Evolutionary conservation across 495 filamentous ascomycete species (phyloP), one percentile per base, ranked within the genome.

Genomic region (Penicillium salamii): DNA sequence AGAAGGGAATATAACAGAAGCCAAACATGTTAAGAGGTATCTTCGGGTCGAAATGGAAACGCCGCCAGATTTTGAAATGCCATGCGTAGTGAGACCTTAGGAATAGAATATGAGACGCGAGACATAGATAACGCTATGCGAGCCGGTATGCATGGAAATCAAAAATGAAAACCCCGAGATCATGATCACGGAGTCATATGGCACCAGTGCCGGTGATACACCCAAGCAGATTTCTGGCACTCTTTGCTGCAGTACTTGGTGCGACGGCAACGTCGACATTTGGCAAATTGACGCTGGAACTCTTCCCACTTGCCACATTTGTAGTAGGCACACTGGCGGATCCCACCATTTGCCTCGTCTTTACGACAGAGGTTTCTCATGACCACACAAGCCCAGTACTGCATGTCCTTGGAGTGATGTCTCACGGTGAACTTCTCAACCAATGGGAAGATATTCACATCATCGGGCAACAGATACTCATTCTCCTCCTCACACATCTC

Each of bases 231-330:
- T 76, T 98, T 97, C 69, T 98, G 93, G 72, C 93, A 98, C 62
- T 97, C 93, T 71, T 98, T 98, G 80, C 90, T 96, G 84, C 93
- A 98, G 73, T 98, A 98, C 66, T 98, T 98, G 54, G 93, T 98
- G 52, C 93, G 85, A 54, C 93, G 85, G 72, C 93, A 98, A 40
- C 93, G 85, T 35, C 93, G 86, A 71, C 93, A 98, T 67, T 98
- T 98, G 56, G 93, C 93, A 67, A 97, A 98, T 63, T 97, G 92
- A 35, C 93, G 81, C 45, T 92, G 90, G 68, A 78, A 96, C 69
- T 95, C 86, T 61, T 98, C 93, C 93, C 93, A 97, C 67, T 92
- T 93, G 43, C 93, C 93, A 63, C 93, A 98, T 69, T 95, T 84
- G 72, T 92, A 98, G 69, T 96, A 95, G 17, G 93, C 93, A 62